A percentile compares a stretch with the other conserved stretches of the same genome.
Evolutionary conservation across 2,329 filamentous ascomycete genomes (phyloP).

Genomic region (Phoma sp.): DNA sequence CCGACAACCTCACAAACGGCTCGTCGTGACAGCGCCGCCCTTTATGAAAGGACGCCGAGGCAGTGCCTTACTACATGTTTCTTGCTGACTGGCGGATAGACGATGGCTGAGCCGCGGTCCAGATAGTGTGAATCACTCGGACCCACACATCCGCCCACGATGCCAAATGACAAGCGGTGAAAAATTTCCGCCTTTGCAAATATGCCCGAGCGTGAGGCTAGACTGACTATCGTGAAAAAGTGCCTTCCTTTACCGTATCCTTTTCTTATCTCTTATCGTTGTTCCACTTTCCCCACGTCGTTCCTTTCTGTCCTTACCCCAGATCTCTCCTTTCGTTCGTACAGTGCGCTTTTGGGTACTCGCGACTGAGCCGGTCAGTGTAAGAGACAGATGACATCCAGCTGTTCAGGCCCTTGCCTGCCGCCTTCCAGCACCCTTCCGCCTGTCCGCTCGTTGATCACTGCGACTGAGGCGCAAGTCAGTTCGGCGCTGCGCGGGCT

Average conservation of each 20-base stretch:
- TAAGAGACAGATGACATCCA: conserved; percentile 35
- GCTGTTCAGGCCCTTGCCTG: conserved; percentile 32
- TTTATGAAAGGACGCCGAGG: not conserved
- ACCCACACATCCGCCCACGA: conserved; percentile 28
- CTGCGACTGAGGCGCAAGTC: conserved; percentile 33
- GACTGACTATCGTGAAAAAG: conserved; percentile 27
- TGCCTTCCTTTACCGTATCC: conserved; percentile 15
- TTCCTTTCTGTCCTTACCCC: conserved; percentile 23
- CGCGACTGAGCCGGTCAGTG: no score
- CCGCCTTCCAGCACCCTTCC: conserved; percentile 46
- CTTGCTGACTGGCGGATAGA: no score
- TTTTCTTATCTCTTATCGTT: conserved; percentile 29
- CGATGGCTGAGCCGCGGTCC: not conserved
- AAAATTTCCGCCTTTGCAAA: conserved; percentile 35
- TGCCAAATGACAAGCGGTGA: conserved; percentile 42
- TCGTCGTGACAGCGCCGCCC: not conserved
- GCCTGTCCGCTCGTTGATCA: conserved; percentile 32
- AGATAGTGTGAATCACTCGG: conserved; percentile 5
- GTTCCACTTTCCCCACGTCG: conserved; percentile 27
- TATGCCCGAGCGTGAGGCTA: conserved; percentile 40
- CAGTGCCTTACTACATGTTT: no score
- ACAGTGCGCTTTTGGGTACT: conserved; percentile 9
- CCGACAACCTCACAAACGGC: conserved; percentile 6
- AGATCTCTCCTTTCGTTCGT: conserved; percentile 8
- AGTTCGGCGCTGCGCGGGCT: conserved; percentile 35